Evolutionary conservation across 2,329 filamentous ascomycete genomes (phyloP).

Genomic region (Ophiostoma ips): DNA sequence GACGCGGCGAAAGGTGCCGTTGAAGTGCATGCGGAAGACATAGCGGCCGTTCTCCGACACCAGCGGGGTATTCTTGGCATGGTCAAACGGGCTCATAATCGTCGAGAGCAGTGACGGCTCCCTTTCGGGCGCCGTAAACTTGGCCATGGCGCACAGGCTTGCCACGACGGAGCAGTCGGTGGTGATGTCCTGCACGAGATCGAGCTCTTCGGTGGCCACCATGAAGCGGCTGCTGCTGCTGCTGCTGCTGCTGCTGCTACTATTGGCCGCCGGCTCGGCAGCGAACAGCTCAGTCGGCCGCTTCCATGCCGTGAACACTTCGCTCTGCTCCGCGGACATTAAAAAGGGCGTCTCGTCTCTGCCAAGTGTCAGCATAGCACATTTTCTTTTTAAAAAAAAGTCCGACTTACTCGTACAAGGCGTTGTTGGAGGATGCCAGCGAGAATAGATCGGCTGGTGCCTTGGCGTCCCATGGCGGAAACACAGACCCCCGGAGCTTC

Average conservation of each 20-base stretch:
- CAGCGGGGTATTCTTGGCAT: conserved; percentile 32
- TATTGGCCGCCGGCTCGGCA: background rate
- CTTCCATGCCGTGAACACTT: conserved; percentile 75
- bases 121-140: conserved; percentile 34
- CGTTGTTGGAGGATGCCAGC: conserved; percentile 28
- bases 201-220: conserved; percentile 40
- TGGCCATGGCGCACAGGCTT: conserved; percentile 72
- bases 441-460: conserved; percentile 50
- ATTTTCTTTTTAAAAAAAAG: background rate
- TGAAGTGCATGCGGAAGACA: conserved; percentile 85
- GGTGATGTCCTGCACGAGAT: conserved; percentile 88
- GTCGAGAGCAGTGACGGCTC: conserved; percentile 53
- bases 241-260: no score
- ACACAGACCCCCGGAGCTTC: conserved; percentile 66
- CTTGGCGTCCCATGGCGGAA: conserved; percentile 67
- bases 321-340: conserved; percentile 59
- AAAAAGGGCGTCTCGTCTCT: conserved; percentile 58
- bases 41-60: conserved; percentile 77
- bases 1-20: conserved; percentile 79
- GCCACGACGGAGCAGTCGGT: conserved; percentile 97
- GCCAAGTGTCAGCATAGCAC: conserved; percentile 1
- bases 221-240: conserved; percentile 12
- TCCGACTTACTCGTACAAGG: conserved; percentile 46
- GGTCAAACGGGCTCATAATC: conserved; percentile 60
- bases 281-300: conserved; percentile 56